phyloP scores from a whole-genome alignment of 148 eudicot genomes.

The Spergularia marina region DNA sequence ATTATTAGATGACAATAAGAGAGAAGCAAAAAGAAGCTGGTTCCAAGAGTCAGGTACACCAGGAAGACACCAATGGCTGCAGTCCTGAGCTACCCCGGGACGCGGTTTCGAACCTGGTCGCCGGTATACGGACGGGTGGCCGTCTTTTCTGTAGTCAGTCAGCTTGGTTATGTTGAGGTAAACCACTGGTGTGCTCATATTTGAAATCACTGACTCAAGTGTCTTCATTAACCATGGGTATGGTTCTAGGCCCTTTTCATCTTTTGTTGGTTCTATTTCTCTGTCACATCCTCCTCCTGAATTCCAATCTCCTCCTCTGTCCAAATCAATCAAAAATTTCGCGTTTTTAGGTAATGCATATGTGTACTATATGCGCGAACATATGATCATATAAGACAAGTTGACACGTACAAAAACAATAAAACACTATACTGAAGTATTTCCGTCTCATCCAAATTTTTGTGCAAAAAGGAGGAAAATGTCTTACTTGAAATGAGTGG shows the following conservation, averaged over 20 bases:
- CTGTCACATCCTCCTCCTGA: conserved; percentile 54
- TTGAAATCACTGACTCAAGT: conserved; percentile 40
- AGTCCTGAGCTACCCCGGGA: conserved; percentile 43
- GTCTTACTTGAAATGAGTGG: conserved; percentile 47
- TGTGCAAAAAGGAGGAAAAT: neutral
- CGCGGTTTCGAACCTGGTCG: conserved; percentile 6
- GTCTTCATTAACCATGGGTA: conserved; percentile 53
- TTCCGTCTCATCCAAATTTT: neutral
- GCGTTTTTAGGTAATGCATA: too few relatives aligned
- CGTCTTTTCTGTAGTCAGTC: conserved; percentile 73
- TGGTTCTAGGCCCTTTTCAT: conserved; percentile 33
- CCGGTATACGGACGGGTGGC: conserved; percentile 62
- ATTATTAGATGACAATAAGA: conserved; percentile 26
- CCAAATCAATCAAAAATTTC: neutral
- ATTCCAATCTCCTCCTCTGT: conserved; percentile 66
- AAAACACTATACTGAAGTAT: neutral
- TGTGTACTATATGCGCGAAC: too few relatives aligned
- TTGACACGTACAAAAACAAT: neutral
- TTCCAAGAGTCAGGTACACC: conserved; percentile 94
- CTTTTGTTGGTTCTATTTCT: conserved; percentile 46
- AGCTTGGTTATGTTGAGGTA: conserved; percentile 59
- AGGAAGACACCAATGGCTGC: conserved; percentile 96
- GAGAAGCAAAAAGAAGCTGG: conserved; percentile 54
- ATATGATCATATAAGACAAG: too few relatives aligned
- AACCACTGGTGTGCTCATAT: conserved; percentile 49